Base-by-base conservation (phyloP, 495 filamentous ascomycete genomes). In the Elasticomyces elasticus region DNA sequence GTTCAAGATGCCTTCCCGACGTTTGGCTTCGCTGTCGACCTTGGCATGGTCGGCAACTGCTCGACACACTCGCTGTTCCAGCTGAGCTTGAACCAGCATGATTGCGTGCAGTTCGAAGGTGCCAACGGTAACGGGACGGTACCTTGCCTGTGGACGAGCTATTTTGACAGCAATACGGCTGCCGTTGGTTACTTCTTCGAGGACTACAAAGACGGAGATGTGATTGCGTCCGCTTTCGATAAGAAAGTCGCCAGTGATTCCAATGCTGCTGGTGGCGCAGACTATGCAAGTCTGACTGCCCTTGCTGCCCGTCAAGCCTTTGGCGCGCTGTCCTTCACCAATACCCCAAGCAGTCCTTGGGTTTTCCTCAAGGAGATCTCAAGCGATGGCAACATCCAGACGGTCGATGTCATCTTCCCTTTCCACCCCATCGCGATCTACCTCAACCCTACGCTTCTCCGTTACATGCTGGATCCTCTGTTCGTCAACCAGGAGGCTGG, bases 101-200 rank as follows among this genome's bases (percentile, higher is more conserved):
- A 76, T 5, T 79, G 77, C 1, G 67, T 81, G 27, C 79, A 81
- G 43, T 81, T 72, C 45, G 69, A 69, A 33, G 76, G 77, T 13
- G 66, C 67, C 20, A 59, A 64, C 9, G 65, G 69, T 0, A 62
- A 64, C 28, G 59, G 50, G 9, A 59, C 67, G 6, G 52, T 78
- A 33, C 72, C 71, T 23, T 54, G 52, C 40, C 3, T 54, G 42
- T 54, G 52, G 52, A 80, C 71, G 51, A 74, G 70, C 52, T 80
- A 80, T 54, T 80, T 54, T 27, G 43, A 48, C 26, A 22, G 26
- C 6, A 28, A 48, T 20, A 54, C 43, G 1, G 52, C 52, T 6
- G 52, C 52, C 19, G 52, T 51, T 33, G 71, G 88, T 0, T 81
- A 79, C 62, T 80, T 80, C 69, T 75, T 81, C 60, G 61, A 70